phyloP scores from a whole-genome alignment of 139 green algal genomes.

The Penium margaritaceum region DNA sequence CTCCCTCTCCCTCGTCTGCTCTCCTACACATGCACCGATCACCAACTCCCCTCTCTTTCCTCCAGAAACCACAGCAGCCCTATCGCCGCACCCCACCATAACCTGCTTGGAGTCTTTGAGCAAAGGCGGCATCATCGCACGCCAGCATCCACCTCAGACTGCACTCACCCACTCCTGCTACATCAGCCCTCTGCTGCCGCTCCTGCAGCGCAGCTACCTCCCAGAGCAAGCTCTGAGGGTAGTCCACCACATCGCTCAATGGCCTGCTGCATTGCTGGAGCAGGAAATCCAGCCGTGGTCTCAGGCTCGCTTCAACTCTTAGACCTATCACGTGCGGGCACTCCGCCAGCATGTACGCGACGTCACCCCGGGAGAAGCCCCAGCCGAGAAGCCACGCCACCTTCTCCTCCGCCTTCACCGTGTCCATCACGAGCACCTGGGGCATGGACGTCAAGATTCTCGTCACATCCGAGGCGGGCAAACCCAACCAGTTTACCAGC shows the following conservation, averaged over 20 bases:
- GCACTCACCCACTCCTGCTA: too few species aligned
- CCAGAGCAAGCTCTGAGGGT: slow-evolving; percentile 10
- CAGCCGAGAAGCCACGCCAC: neutral
- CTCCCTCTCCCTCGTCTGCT: too few species aligned
- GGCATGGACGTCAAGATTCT: neutral
- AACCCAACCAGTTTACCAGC: neutral
- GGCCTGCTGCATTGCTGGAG: slow-evolving; percentile 10
- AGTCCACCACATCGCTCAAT: slow-evolving; percentile 18
- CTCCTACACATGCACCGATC: too few species aligned
- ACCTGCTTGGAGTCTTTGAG: too few species aligned
- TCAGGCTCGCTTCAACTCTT: slow-evolving; percentile 1
- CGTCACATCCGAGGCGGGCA: neutral
- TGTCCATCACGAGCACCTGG: slow-evolving; percentile 23
- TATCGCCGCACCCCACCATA: too few species aligned
- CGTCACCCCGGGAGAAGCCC: slow-evolving; percentile 22
- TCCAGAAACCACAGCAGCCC: too few species aligned
- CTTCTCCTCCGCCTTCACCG: neutral
- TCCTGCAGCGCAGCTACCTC: neutral
- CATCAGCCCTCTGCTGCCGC: too few species aligned
- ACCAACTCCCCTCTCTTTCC: too few species aligned
- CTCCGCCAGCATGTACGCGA: neutral
- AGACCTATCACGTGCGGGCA: slow-evolving; percentile 22
- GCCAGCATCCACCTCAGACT: too few species aligned
- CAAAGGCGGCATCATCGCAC: too few species aligned
- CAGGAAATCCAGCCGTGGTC: slow-evolving; percentile 21